Evolutionary conservation across 805 yeast genomes (phyloP).

Genomic region (Pichia manshurica): DNA sequence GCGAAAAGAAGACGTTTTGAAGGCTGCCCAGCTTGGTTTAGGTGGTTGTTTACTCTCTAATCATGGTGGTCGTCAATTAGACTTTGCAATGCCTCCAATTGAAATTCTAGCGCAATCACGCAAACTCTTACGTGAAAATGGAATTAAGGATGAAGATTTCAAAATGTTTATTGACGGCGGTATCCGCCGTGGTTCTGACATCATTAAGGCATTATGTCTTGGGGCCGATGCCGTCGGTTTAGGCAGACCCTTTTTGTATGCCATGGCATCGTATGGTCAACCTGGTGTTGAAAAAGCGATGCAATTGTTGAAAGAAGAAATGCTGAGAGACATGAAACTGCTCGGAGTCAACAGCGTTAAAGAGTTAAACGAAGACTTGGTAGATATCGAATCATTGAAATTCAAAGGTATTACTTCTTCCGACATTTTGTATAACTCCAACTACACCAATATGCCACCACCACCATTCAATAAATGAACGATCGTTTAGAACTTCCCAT

Average conservation of each 20-base stretch:
- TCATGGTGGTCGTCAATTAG: slow-evolving; percentile 72
- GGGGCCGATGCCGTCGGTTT: slow-evolving; percentile 66
- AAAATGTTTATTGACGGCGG: slow-evolving; percentile 76
- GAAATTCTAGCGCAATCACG: slow-evolving; percentile 53
- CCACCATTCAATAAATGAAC: slow-evolving; percentile 12
- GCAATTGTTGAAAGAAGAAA: slow-evolving; percentile 50
- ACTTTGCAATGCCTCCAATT: slow-evolving; percentile 53
- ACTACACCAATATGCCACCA: slow-evolving; percentile 28
- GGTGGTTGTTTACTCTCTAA: slow-evolving; percentile 62
- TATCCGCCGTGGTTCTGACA: slow-evolving; percentile 67
- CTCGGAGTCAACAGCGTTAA: slow-evolving; percentile 49
- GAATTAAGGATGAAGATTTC: slow-evolving; percentile 38
- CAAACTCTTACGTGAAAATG: slow-evolving; percentile 37
- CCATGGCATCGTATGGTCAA: slow-evolving; percentile 73
- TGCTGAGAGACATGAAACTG: slow-evolving; percentile 54
- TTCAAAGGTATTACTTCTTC: slow-evolving; percentile 57
- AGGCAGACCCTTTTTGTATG: slow-evolving; percentile 73
- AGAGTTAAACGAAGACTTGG: slow-evolving; percentile 36
- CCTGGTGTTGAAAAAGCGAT: slow-evolving; percentile 45
- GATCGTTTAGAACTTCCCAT: background rate
- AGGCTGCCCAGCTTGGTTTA: slow-evolving; percentile 51
- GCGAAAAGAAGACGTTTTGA: slow-evolving; percentile 54
- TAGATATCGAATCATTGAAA: slow-evolving; percentile 32
- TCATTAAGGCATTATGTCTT: slow-evolving; percentile 67
- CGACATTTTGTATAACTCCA: slow-evolving; percentile 52